phyloP scores from a whole-genome alignment of 2,329 filamentous ascomycete species.

The Colletotrichum somersetense region DNA sequence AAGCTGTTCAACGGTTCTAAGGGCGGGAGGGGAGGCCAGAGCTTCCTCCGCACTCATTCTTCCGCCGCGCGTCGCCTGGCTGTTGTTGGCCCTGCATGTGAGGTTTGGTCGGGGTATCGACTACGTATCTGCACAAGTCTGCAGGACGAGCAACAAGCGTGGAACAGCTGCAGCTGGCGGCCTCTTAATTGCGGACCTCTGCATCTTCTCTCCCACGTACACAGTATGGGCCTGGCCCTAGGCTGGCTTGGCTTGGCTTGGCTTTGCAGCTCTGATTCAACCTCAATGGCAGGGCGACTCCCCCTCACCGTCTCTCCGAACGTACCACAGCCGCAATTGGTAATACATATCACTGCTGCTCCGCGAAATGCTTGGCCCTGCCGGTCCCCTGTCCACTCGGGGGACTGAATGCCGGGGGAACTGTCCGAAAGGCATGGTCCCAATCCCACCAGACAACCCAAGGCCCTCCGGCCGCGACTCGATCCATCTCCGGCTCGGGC shows the following conservation, averaged over 20 bases:
- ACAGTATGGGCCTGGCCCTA: background rate
- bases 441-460: slow-evolving; percentile 20
- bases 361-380: slow-evolving; percentile 35
- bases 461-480: slow-evolving; percentile 28
- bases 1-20: slow-evolving; percentile 23
- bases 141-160: slow-evolving; percentile 26
- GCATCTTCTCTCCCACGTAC: slow-evolving; percentile 13
- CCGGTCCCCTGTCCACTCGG: slow-evolving; percentile 33
- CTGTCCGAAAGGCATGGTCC: slow-evolving; percentile 25
- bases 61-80: background rate
- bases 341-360: slow-evolving; percentile 32
- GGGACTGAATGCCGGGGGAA: slow-evolving; percentile 30
- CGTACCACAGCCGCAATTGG: slow-evolving; percentile 28
- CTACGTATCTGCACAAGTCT: slow-evolving; percentile 28
- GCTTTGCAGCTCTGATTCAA: slow-evolving; percentile 25
- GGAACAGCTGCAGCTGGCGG: slow-evolving; percentile 40
- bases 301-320: slow-evolving; percentile 32
- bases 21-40: slow-evolving; percentile 1
- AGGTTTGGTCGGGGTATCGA: slow-evolving; percentile 33
- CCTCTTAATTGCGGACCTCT: slow-evolving; percentile 41
- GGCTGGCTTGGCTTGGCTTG: slow-evolving; percentile 17
- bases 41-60: slow-evolving; percentile 28
- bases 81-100: slow-evolving; percentile 29
- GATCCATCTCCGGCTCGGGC: slow-evolving; percentile 29
- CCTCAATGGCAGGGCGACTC: slow-evolving; percentile 11